These are phyloP conservation scores for Fusarium irregulare DNA, from an alignment of 2,329 filamentous ascomycete genomes.

Conservation along the genomic window DNA sequence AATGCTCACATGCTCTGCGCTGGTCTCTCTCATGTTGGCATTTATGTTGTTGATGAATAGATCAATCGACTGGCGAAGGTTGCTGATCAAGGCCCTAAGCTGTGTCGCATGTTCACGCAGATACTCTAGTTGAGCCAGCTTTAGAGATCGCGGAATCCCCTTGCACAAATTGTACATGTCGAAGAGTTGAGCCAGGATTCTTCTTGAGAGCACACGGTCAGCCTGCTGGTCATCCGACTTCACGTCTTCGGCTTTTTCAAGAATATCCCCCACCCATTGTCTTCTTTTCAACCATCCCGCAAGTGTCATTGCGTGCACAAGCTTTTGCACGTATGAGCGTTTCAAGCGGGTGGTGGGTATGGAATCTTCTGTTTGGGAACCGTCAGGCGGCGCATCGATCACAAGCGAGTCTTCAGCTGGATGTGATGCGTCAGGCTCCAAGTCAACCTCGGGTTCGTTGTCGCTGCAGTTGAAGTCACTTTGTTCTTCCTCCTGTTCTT, in stretches of 20 bases:
- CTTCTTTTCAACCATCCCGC: slow-evolving; percentile 23
- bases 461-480: not conserved
- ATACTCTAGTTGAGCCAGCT: slow-evolving; percentile 32
- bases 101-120: slow-evolving; percentile 2
- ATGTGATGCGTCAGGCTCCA: not conserved
- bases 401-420: slow-evolving; percentile 36
- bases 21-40: not conserved
- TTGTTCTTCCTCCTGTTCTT: not conserved
- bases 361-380: slow-evolving; percentile 1
- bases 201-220: slow-evolving; percentile 1
- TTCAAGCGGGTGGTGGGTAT: slow-evolving; percentile 13
- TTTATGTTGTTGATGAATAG: slow-evolving; percentile 16
- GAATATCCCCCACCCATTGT: slow-evolving; percentile 24
- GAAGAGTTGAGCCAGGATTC: slow-evolving; percentile 27
- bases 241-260: not conserved
- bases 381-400: slow-evolving; percentile 23
- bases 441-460: not conserved
- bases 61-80: slow-evolving; percentile 19
- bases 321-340: slow-evolving; percentile 7
- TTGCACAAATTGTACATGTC: slow-evolving; percentile 29
- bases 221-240: not conserved
- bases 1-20: not conserved
- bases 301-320: slow-evolving; percentile 15
- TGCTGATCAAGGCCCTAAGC: slow-evolving; percentile 16
- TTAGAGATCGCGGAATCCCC: slow-evolving; percentile 23